Conservation (phyloP, 202 grass and related monocot species). For the Zizania palustris region DNA sequence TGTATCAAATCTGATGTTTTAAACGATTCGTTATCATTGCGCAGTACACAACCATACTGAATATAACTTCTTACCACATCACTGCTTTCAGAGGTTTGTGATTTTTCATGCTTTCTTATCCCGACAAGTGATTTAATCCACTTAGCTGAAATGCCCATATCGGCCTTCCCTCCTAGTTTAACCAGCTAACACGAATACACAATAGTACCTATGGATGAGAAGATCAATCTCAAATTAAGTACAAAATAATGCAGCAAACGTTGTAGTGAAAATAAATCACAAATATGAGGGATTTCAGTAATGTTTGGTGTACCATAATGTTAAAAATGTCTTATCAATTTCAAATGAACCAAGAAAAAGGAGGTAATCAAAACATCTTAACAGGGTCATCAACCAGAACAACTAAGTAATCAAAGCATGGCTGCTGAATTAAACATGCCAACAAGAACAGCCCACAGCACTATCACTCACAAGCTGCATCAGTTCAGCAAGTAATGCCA, state of each 20-base stretch:
- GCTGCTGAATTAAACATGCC: not conserved
- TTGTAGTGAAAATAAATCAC: not conserved
- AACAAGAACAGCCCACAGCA: not conserved
- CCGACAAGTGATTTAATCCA: slow-evolving; percentile 75
- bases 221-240: slow-evolving; percentile 4
- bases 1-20: slow-evolving; percentile 1
- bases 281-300: not conserved
- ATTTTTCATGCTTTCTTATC: slow-evolving; percentile 54
- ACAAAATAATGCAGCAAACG: not conserved
- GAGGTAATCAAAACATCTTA: not conserved
- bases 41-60: not conserved
- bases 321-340: not conserved
- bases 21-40: not conserved
- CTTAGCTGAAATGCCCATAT: slow-evolving; percentile 67
- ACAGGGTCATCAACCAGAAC: not conserved
- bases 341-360: not conserved
- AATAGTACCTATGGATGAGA: slow-evolving; percentile 42
- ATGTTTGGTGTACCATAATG: not conserved
- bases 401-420: not conserved
- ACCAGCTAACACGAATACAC: slow-evolving; percentile 38
- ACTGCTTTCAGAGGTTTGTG: slow-evolving; percentile 44
- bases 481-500: slow-evolving; percentile 3
- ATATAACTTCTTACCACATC: slow-evolving; percentile 42
- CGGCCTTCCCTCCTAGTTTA: not conserved
- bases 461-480: not conserved